Conservation (phyloP, 352 stramenopile species). For the Paralagenidium karlingii region DNA sequence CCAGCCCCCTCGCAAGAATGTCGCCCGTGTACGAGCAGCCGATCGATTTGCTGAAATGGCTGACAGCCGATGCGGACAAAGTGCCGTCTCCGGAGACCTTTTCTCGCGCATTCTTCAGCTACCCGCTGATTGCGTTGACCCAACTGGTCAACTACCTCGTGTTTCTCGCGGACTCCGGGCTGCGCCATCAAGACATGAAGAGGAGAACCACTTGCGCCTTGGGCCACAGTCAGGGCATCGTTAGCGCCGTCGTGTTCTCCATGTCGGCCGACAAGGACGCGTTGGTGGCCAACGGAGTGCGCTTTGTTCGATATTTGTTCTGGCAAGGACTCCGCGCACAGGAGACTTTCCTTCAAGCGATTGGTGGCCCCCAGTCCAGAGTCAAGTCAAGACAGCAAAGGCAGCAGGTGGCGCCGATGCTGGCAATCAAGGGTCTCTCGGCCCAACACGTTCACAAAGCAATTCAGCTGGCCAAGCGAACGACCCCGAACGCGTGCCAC, state of each 20-base stretch:
- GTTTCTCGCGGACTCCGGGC: conserved; percentile 32
- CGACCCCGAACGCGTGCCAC: neutral
- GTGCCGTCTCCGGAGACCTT: conserved; percentile 8
- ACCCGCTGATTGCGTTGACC: conserved; percentile 62
- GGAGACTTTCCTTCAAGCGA: conserved; percentile 21
- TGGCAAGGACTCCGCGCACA: conserved; percentile 68
- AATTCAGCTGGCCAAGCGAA: conserved; percentile 30
- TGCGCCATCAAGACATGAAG: conserved; percentile 47
- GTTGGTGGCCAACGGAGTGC: conserved; percentile 27
- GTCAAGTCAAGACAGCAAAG: conserved; percentile 17
- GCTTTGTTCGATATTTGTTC: conserved; percentile 65
- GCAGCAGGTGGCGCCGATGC: conserved; percentile 47
- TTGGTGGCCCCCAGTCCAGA: conserved; percentile 1
- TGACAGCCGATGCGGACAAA: conserved; percentile 11
- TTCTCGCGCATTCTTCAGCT: conserved; percentile 47
- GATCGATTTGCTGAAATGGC: conserved; percentile 41
- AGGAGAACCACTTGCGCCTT: conserved; percentile 23
- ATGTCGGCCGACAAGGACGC: conserved; percentile 32
- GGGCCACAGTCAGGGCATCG: conserved; percentile 72
- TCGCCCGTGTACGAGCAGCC: conserved; percentile 35
- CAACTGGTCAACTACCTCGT: conserved; percentile 68
- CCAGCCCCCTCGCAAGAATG: conserved; percentile 12
- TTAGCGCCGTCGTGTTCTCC: conserved; percentile 54
- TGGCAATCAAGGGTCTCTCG: conserved; percentile 42
- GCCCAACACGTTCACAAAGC: conserved; percentile 35